Conservation (phyloP, 106 monocot species). For the Agapanthus africanus region DNA sequence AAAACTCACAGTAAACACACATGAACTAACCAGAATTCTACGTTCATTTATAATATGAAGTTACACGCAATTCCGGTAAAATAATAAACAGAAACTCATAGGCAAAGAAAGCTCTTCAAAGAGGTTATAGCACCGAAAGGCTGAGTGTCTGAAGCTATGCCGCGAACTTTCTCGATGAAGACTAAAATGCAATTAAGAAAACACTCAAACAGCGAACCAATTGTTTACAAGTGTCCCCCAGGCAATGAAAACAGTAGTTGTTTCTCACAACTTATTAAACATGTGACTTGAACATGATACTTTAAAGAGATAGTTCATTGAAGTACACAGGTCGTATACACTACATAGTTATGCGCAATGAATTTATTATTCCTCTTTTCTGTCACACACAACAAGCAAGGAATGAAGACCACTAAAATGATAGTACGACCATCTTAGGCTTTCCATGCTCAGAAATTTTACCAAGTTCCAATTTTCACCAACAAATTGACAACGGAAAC, state of each 20-base stretch:
- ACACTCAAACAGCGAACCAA: neutral
- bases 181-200: no score
- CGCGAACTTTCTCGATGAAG: no score
- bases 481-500: neutral
- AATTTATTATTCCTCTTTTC: neutral
- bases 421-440: constrained; percentile 2
- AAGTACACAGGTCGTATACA: neutral
- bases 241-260: neutral
- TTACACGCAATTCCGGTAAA: neutral
- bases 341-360: no score
- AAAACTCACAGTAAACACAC: constrained; percentile 1
- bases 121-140: neutral
- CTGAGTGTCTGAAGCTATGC: neutral
- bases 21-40: constrained; percentile 4
- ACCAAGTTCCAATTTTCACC: neutral
- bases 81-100: neutral
- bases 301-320: neutral
- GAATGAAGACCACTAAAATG: neutral
- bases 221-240: neutral
- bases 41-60: neutral
- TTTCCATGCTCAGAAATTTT: neutral
- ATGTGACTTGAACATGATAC: neutral
- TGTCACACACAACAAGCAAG: neutral
- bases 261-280: neutral
- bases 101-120: neutral